Evolutionary conservation across 1,284 basidiomycete genomes (phyloP), one percentile per base, ranked within the genome.

Genomic region (Ustilago hordei): DNA sequence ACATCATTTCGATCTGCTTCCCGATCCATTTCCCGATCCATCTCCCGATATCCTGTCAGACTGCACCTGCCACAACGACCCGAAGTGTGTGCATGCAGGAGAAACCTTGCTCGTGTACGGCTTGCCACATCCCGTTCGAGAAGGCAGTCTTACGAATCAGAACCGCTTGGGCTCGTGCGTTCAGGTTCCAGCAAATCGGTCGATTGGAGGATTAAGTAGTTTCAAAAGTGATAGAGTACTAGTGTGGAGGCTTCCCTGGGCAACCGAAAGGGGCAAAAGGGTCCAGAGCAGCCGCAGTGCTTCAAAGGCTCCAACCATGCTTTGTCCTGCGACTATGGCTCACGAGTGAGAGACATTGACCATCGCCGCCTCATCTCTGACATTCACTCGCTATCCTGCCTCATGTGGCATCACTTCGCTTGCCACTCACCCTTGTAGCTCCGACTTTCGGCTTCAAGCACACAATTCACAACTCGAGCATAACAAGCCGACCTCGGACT

Each of bases 321-420:
- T 28, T 28, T 28, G 23, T 28, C 23, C 23, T 28, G 23, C 23
- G 23, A 28, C 23, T 28, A 28, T 28, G 23, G 23, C 23, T 28
- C 38, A 6, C 2, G 38, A 3, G 2, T 39, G 38, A 39, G 38
- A 9, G 17, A 12, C n/a, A n/a, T 39, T 39, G 9, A 31, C 31
- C 3, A 53, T 23, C 6, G 31, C 15, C 28, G 13, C 34, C 35
- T 38, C 32, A 17, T 15, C n/a, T n/a, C 31, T 52, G 19, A 11
- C 31, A 11, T 12, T 48, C n/a, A n/a, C 47, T 11, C 17, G 23
- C 31, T 28, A 32, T 35, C 38, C 5, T 23, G 23, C 23, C 23
- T 28, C 23, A 28, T 28, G 23, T 28, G 3, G 23, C 56, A 47
- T 19, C 55, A 32, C 19, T 34, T 58, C 43, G 56, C 56, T 58